Base-by-base conservation (phyloP, 257 asterid genomes). In the Nicotiana attenuata region DNA sequence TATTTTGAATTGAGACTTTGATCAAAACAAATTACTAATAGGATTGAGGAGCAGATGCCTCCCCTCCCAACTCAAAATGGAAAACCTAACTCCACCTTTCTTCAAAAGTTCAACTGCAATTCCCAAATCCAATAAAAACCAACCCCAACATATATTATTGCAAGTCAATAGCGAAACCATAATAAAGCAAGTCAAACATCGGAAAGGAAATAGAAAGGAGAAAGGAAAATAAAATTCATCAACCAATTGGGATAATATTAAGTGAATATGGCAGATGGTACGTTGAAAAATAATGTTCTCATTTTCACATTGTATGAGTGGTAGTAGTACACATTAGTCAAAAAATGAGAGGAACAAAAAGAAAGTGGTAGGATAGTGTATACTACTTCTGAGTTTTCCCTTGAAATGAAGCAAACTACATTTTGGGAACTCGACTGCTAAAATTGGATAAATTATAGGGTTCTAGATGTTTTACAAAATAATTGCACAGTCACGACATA, bases 101-200 rank as follows among this genome's bases (percentile, higher is more conserved):
- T 47, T 73, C 78, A 73, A 73, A 20, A 47, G 38, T 73, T 47
- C 61, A 73, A 73, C 79, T 24, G 61, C 79, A 45, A 69, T 69
- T 13, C 5, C 59, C 35, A 69, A 45, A 73, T 73, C 41, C 60
- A 47, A 41, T 8, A 41, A 47, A 71, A 45, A 14, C 15, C 38
- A 71, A 47, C 22, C 38, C 60, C 60, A 73, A 47, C 13, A 73
- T 33, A 33, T 33, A 33, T 24, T 29, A 47, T 73, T 47, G 60
- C 24, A 45, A 47, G 24, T 47, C 78, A 11, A 20, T 22, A 71
- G 61, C 4, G 41, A 73, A 73, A 47, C 24, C 50, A 73, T 19
- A 45, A 47, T 14, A 47, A 47, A 47, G 33, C n/a, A 73, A 24
- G 79, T 73, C 79, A 73, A 73, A 73, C 79, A 73, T 8, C 41